Percentiles rank a stretch among this genome's conserved stretches.
Conservation (phyloP, 768 basidiomycete species). For the Nevesoporus exiguus region DNA sequence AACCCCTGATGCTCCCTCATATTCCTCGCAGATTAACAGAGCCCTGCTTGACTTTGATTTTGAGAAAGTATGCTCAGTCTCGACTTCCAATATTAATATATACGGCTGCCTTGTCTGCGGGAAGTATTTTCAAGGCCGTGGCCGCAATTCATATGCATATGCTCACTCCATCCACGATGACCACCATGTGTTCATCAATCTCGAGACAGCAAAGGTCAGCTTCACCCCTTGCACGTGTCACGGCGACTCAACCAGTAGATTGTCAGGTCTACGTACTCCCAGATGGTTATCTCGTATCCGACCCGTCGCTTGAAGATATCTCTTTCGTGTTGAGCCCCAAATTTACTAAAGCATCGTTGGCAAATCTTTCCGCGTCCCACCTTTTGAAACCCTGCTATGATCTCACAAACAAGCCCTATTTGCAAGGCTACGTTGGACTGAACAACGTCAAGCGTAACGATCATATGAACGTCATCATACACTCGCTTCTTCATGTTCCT, state of each 20-base stretch:
- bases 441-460: constrained; percentile 98
- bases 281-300: constrained; percentile 94
- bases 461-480: constrained; percentile 96
- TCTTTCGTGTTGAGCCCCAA: constrained; percentile 83
- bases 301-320: constrained; percentile 96
- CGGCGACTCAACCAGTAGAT: constrained; percentile 15
- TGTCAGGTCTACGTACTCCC: constrained; percentile 92
- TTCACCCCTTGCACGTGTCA: constrained; percentile 15
- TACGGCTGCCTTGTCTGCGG: constrained; percentile 98
- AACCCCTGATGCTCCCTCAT: constrained; percentile 18
- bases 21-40: constrained; percentile 72
- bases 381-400: constrained; percentile 81
- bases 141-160: constrained; percentile 91
- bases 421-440: constrained; percentile 91
- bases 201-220: constrained; percentile 80
- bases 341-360: constrained; percentile 64
- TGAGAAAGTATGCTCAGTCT: constrained; percentile 97
- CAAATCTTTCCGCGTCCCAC: constrained; percentile 54
- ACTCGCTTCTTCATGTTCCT: constrained; percentile 85
- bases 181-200: constrained; percentile 97
- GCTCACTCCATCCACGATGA: constrained; percentile 97
- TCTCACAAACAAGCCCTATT: constrained; percentile 73
- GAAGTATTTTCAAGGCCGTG: constrained; percentile 98
- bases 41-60: constrained; percentile 95
- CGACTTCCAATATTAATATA: constrained; percentile 92